phyloP scores from a whole-genome alignment of 192 early-diverging fungal species.

The Rhizoclosmatium globosum region DNA sequence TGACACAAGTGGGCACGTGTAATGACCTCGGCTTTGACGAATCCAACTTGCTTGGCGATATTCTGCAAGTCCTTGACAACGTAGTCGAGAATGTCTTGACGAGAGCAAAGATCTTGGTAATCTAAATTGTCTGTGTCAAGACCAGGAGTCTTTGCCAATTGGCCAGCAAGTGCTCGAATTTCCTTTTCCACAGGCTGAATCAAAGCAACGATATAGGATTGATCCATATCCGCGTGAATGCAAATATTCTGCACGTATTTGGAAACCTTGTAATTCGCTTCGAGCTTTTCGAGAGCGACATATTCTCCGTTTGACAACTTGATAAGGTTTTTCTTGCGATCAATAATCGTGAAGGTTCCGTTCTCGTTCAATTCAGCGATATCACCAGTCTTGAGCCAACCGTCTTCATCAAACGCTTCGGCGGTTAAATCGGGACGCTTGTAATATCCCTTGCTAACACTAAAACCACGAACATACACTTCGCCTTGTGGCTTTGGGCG shows the following conservation, averaged over 20 bases:
- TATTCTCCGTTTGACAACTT: slow-evolving; percentile 89
- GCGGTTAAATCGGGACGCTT: slow-evolving; percentile 71
- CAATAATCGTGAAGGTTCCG: slow-evolving; percentile 84
- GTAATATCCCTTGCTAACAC: slow-evolving; percentile 81
- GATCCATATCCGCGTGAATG: slow-evolving; percentile 69
- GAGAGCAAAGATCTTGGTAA: slow-evolving; percentile 59
- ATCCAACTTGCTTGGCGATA: slow-evolving; percentile 67
- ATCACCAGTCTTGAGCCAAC: slow-evolving; percentile 84
- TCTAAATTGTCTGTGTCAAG: slow-evolving; percentile 36
- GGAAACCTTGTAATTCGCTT: slow-evolving; percentile 84
- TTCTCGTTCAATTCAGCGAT: slow-evolving; percentile 83
- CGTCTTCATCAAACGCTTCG: slow-evolving; percentile 75
- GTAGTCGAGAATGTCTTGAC: slow-evolving; percentile 39
- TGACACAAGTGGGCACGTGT: slow-evolving; percentile 67
- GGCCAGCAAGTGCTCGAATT: slow-evolving; percentile 35
- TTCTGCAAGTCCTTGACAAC: slow-evolving; percentile 63
- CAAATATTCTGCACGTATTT: slow-evolving; percentile 73
- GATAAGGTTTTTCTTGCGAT: slow-evolving; percentile 93
- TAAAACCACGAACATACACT: slow-evolving; percentile 82
- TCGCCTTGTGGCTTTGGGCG: slow-evolving; percentile 69
- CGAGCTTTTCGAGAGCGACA: slow-evolving; percentile 92
- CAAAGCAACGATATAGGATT: slow-evolving; percentile 77
- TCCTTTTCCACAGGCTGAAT: slow-evolving; percentile 70
- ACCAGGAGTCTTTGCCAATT: slow-evolving; percentile 27
- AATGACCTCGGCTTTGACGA: slow-evolving; percentile 80